Conservation (phyloP, 345 rosid species). For the Reutealis trisperma region DNA sequence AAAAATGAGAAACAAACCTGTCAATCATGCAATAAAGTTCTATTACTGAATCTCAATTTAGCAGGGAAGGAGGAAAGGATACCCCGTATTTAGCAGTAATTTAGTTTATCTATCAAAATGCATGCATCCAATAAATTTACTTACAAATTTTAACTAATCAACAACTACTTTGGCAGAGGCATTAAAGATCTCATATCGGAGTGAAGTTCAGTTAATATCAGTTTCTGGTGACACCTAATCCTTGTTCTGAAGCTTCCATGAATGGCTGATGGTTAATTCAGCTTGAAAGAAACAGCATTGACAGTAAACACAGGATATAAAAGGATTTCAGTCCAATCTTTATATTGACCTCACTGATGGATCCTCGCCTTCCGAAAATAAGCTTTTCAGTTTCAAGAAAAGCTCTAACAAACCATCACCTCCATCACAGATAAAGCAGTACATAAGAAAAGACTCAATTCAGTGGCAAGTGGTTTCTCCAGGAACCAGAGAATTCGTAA, state of each 20-base stretch:
- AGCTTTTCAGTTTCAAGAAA: not conserved
- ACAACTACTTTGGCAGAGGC: not conserved
- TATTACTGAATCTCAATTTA: not conserved
- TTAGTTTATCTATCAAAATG: not conserved
- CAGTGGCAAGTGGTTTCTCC: not conserved
- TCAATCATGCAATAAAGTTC: slow-evolving; percentile 1
- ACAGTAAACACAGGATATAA: not conserved
- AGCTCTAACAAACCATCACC: not conserved
- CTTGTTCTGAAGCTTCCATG: not conserved
- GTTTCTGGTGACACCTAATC: not conserved
- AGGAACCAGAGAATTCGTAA: not conserved
- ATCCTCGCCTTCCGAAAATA: not conserved
- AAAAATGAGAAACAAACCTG: not conserved
- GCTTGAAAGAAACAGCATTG: not conserved
- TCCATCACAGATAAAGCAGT: not conserved
- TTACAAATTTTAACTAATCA: not conserved
- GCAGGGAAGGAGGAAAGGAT: not conserved
- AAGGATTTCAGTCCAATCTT: not conserved
- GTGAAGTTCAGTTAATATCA: not conserved
- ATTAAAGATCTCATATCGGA: not conserved
- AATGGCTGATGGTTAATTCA: not conserved
- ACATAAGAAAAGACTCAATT: not conserved
- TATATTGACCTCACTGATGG: not conserved
- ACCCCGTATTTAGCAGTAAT: not conserved
- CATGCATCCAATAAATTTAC: not conserved